A percentile compares a stretch with the other conserved stretches of the same genome.
phyloP scores from a whole-genome alignment of 2,329 filamentous ascomycete genomes.

The Hymenoscyphus salicellus region DNA sequence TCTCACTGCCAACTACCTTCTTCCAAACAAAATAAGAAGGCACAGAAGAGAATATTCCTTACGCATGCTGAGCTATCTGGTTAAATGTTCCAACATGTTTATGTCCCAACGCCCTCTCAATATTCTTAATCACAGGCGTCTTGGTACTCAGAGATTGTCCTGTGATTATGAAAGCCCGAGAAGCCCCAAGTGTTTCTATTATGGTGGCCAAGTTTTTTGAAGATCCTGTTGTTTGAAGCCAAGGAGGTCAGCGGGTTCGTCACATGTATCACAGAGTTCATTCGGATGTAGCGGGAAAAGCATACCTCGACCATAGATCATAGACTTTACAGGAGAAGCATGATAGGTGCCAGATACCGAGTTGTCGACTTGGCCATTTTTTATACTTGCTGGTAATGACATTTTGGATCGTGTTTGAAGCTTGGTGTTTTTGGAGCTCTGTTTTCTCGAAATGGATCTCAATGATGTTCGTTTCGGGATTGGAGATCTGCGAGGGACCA shows the following conservation, averaged over 20 bases:
- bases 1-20: too few species aligned
- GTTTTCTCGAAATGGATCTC: background rate
- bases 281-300: background rate
- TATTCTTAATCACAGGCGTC: constrained; percentile 49
- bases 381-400: background rate
- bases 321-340: constrained; percentile 22
- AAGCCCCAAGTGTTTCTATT: constrained; percentile 31
- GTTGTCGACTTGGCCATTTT: constrained; percentile 19
- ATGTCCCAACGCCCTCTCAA: constrained; percentile 47
- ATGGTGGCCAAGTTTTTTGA: constrained; percentile 18
- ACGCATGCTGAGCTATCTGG: constrained; percentile 53
- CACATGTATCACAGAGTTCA: too few species aligned
- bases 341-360: constrained; percentile 20
- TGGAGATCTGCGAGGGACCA: background rate
- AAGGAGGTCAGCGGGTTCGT: too few species aligned
- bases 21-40: too few species aligned
- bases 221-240: constrained; percentile 11
- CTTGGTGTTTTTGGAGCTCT: too few species aligned
- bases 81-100: constrained; percentile 52
- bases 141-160: constrained; percentile 52
- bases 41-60: background rate
- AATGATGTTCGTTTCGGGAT: background rate
- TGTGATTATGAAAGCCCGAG: constrained; percentile 57
- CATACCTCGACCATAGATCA: constrained; percentile 27
- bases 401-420: too few species aligned